Evolutionary conservation across 1,139 yeast genomes (phyloP).

Genomic region (Suhomyces maxii): DNA sequence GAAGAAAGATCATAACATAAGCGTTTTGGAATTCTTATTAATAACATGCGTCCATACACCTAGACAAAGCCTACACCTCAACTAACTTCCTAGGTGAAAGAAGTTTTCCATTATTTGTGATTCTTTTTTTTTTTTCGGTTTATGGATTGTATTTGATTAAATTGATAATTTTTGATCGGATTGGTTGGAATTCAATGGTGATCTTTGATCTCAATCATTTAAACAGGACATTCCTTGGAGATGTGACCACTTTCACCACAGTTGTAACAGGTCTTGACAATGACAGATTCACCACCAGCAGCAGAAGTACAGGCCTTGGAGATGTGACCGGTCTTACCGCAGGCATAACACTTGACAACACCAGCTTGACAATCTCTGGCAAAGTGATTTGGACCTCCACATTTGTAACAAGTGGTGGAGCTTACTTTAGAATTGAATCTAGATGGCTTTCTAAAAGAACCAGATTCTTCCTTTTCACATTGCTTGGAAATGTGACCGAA

Average conservation of each 20-base stretch:
- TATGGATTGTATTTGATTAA: no score
- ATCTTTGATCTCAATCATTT: constrained; percentile 6
- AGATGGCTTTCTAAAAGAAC: constrained; percentile 16
- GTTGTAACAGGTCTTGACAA: constrained; percentile 51
- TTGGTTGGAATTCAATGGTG: no score
- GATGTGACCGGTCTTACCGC: constrained; percentile 88
- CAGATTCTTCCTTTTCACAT: constrained; percentile 49
- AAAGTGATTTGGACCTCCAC: constrained; percentile 92
- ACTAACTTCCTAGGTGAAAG: background rate
- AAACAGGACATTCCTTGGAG: constrained; percentile 63
- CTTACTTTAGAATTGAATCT: constrained; percentile 17
- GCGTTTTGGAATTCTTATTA: background rate
- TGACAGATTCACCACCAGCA: constrained; percentile 37
- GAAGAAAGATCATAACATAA: background rate
- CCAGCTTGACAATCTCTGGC: constrained; percentile 88
- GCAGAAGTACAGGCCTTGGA: constrained; percentile 74
- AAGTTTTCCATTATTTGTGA: no score
- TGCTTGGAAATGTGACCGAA: constrained; percentile 82
- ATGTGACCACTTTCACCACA: constrained; percentile 42
- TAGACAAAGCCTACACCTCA: background rate
- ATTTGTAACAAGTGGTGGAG: constrained; percentile 78
- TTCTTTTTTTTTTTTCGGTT: no score
- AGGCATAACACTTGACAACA: constrained; percentile 80
- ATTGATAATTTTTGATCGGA: no score
- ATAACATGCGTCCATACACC: background rate